Evolutionary conservation across 108 stramenopile genomes (phyloP).

Genomic region (Pseudonitzschia delicatissima): DNA sequence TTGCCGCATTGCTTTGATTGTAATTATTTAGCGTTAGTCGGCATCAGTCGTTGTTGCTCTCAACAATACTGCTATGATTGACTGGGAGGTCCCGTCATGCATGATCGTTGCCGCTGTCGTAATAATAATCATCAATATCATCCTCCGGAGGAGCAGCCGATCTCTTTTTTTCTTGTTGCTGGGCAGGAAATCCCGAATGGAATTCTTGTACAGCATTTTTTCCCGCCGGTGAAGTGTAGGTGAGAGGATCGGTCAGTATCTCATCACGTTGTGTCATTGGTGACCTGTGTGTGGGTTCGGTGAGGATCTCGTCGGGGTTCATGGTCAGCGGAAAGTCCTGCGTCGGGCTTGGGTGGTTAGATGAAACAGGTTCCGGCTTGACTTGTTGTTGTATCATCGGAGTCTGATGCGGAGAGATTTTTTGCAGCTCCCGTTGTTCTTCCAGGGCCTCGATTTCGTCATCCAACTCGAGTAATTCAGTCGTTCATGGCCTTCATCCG

Average conservation of each 20-base stretch:
- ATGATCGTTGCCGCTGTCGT: conserved; percentile 5
- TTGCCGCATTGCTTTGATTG: neutral
- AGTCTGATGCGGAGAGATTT: neutral
- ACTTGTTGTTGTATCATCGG: conserved; percentile 17
- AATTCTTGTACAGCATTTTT: neutral
- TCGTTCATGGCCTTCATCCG: conserved; percentile 43
- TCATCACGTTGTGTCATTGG: conserved; percentile 23
- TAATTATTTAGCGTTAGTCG: neutral
- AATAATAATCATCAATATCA: conserved; percentile 5
- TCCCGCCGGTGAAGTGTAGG: neutral
- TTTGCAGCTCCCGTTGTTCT: conserved; percentile 19
- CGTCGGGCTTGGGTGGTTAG: neutral
- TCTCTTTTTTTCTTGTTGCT: no score
- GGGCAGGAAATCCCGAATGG: no score
- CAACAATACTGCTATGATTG: neutral
- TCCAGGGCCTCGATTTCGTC: conserved; percentile 60
- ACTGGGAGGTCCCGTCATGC: no score
- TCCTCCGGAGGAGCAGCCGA: conserved; percentile 13
- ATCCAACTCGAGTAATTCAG: conserved; percentile 53
- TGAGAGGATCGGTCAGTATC: conserved; percentile 19
- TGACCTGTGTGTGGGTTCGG: conserved; percentile 27
- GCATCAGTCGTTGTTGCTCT: neutral
- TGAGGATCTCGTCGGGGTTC: conserved; percentile 33
- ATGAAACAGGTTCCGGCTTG: conserved; percentile 4
- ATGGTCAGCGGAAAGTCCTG: conserved; percentile 1